A percentile compares a stretch with the other conserved stretches of the same genome.
phyloP scores from a whole-genome alignment of 495 filamentous ascomycete species.

The Annulohypoxylon moriforme region DNA sequence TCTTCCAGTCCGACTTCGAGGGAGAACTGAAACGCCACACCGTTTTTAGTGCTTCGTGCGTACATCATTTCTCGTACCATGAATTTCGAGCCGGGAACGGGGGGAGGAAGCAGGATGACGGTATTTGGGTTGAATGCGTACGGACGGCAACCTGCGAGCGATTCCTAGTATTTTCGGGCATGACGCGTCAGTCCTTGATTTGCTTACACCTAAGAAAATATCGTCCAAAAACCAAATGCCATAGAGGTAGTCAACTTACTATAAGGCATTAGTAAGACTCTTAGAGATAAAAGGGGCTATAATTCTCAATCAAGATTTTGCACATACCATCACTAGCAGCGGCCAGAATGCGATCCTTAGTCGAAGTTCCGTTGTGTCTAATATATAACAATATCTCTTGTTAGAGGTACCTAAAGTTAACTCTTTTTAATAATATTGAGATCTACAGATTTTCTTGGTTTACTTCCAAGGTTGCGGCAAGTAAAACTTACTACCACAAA shows the following conservation, averaged over 20 bases:
- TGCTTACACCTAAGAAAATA: no score
- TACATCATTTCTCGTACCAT: constrained; percentile 1
- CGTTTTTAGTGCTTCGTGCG: neutral
- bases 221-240: no score
- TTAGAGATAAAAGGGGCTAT: no score
- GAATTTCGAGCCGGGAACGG: neutral
- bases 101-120: neutral
- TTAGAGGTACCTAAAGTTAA: no score
- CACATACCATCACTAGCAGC: neutral
- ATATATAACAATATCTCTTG: neutral
- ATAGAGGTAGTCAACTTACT: no score
- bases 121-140: neutral
- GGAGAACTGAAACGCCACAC: neutral
- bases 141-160: neutral
- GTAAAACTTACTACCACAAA: neutral
- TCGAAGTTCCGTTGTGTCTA: neutral
- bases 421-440: no score
- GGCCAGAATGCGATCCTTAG: neutral
- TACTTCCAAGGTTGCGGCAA: no score
- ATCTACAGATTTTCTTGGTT: no score
- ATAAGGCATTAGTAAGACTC: no score
- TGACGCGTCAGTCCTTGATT: no score
- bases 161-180: neutral
- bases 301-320: no score
- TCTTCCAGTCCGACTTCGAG: neutral